Percentiles rank a stretch among this genome's conserved stretches.
These are phyloP conservation scores for Botrytis medusae DNA, from an alignment of 2,329 filamentous ascomycete genomes.

Conservation along the genomic window DNA sequence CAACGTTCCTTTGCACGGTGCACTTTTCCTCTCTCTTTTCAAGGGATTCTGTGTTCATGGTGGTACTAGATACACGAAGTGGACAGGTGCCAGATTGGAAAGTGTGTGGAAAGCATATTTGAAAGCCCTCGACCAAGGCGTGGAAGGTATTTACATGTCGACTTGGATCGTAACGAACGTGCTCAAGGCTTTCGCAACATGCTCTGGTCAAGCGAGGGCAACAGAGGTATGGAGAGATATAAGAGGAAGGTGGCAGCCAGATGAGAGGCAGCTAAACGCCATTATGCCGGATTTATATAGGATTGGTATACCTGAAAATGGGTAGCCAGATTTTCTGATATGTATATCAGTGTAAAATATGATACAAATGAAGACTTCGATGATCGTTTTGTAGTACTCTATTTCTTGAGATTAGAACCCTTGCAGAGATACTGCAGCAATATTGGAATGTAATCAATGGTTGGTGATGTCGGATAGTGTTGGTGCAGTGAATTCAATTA, in stretches of 20 bases:
- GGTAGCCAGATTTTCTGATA: neutral
- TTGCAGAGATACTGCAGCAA: neutral
- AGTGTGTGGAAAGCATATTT: conserved; percentile 67
- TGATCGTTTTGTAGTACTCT: neutral
- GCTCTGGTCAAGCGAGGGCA: conserved; percentile 36
- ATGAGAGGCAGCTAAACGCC: conserved; percentile 36
- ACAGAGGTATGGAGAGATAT: conserved; percentile 38
- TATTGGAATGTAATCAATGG: neutral
- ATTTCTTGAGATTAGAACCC: neutral
- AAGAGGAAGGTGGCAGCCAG: conserved; percentile 37
- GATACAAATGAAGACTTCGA: neutral
- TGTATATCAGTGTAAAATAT: conserved; percentile 16
- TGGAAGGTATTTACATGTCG: conserved; percentile 51
- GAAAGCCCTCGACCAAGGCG: conserved; percentile 49
- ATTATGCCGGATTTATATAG: conserved; percentile 31
- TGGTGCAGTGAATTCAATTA: neutral
- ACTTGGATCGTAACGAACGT: conserved; percentile 62
- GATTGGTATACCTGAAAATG: conserved; percentile 16
- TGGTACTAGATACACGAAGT: conserved; percentile 61
- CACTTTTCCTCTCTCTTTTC: conserved; percentile 78
- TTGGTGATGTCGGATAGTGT: neutral
- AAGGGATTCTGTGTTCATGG: conserved; percentile 79
- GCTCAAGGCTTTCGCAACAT: conserved; percentile 61
- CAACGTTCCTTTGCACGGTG: conserved; percentile 67
- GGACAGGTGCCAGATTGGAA: conserved; percentile 70